Base-by-base conservation (phyloP, 306 rosid genomes). In the Dryas octopetala region DNA sequence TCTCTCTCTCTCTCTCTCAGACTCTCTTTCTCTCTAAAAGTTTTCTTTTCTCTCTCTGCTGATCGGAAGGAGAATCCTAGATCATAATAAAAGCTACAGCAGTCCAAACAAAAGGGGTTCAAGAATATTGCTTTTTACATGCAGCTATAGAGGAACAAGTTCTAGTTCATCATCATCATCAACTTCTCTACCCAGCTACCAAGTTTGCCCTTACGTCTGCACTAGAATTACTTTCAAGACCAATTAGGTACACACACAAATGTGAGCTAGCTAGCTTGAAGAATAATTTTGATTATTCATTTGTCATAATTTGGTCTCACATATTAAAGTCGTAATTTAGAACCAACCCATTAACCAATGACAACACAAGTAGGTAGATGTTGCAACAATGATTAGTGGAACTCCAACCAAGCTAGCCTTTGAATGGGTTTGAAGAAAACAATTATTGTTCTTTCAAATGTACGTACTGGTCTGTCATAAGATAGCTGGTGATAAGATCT, bases 21-120 rank as follows among this genome's bases (percentile, higher is more conserved):
- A 45, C 15, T 26, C 68, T 73, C 60, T 74, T 67, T 70, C 76
- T 54, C 67, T 70, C 78, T 74, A 53, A 72, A 70, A 66, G 69
- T 47, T 62, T 26, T 62, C 62, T 74, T 58, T 62, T 71, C 67
- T 68, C 74, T 61, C 71, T 80, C 82, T 68, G 79, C 71, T 49
- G 70, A 7, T 51, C 66, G 26, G 72, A 55, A 61, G 55, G 87
- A 84, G 91, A 85, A 91, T 89, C 89, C 89, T 79, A 86, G 86
- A 82, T 73, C 28, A 73, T 76, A 65, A 77, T 68, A 55, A 51
- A 68, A 83, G 79, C 58, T 3, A 44, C 23, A 73, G 10, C 23
- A 81, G 86, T 83, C 85, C 88, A 87, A 89, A 75, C 86, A 76
- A 86, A 87, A 84, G 81, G 50, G 62, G 82, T 73, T 84, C 74